Base-by-base conservation (phyloP, 108 stramenopile genomes). In the Nannochloropsis gaditana region DNA sequence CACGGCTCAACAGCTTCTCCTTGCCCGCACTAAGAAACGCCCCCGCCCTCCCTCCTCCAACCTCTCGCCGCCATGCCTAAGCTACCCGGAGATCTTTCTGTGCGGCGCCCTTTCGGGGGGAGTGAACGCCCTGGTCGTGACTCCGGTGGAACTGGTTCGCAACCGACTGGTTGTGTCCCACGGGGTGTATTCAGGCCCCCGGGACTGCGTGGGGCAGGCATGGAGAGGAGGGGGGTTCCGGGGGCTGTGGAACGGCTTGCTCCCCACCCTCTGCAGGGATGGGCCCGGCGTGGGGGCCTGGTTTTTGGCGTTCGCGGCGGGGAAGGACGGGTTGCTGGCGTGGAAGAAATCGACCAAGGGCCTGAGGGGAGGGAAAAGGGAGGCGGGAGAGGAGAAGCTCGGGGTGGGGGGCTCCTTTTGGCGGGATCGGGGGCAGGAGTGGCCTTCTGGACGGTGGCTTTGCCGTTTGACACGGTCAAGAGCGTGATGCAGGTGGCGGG, bases 401-500 rank as follows among this genome's bases (percentile, higher is more conserved):
- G 47, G 47, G 1, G 47, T 50, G 10, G 47, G 10, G 47, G 15
- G 47, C 47, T 50, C 47, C 47, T 50, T 10, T 15, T 50, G 15
- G 82, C 82, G 11, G 86, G 86, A 31, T 82, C 86, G 19, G 82
- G 19, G 59, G 86, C 82, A 59, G 86, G 86, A 21, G 86, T 83
- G 11, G 86, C 82, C 11, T 86, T 86, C 43, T 86, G 86, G 86
- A 47, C 82, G 17, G 86, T 86, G 9, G 86, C 86, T 21, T 43
- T 86, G 47, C 86, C 86, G 9, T 83, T 86, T 44, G 86, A 86
- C 83, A 59, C 41, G 19, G 45, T 83, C 50, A 86, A 86, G 86
- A 50, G 47, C 47, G 47, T 50, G 47, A 50, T 50, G 47, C 47
- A 50, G 47, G 47, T 50, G 10, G 15, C 10, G 47, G 47, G 47